Percentiles rank a stretch among this genome's conserved stretches.
These are phyloP conservation scores for Pichia sp. DNA, from an alignment of 1,139 yeast species.

Conservation along the genomic window DNA sequence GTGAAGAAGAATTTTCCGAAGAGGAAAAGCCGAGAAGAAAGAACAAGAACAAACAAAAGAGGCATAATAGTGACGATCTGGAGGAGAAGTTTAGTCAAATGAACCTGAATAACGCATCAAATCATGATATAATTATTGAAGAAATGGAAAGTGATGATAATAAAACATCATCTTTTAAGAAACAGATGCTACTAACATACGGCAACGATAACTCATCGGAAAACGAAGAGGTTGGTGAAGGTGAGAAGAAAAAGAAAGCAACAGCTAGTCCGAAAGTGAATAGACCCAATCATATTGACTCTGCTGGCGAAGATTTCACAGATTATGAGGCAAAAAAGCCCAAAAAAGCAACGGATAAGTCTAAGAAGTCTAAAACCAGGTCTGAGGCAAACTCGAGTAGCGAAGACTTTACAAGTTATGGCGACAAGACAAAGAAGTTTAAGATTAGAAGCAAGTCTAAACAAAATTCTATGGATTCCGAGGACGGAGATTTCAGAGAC, in stretches of 20 bases:
- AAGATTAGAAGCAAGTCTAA: background rate
- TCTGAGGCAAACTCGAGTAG: background rate
- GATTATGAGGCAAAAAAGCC: background rate
- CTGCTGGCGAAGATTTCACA: slow-evolving; percentile 8
- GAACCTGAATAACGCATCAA: background rate
- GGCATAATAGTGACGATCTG: background rate
- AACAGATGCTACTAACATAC: slow-evolving; percentile 3
- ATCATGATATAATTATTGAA: slow-evolving; percentile 1
- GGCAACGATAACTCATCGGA: slow-evolving; percentile 1
- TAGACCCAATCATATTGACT: background rate
- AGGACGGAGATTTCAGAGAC: background rate
- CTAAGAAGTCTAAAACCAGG: background rate
- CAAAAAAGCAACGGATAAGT: background rate
- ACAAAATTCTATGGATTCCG: slow-evolving; percentile 1
- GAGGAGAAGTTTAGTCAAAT: background rate
- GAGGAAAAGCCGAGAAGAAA: background rate
- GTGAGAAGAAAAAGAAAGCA: slow-evolving; percentile 3
- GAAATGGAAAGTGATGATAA: slow-evolving; percentile 5
- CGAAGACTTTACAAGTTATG: slow-evolving; percentile 2
- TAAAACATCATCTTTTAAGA: background rate
- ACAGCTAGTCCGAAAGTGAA: background rate
- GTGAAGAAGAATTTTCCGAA: background rate
- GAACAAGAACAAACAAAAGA: background rate
- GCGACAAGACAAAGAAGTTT: background rate
- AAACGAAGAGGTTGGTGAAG: slow-evolving; percentile 4